phyloP scores from a whole-genome alignment of 2,329 filamentous ascomycete species.

The Talaromyces sp. region DNA sequence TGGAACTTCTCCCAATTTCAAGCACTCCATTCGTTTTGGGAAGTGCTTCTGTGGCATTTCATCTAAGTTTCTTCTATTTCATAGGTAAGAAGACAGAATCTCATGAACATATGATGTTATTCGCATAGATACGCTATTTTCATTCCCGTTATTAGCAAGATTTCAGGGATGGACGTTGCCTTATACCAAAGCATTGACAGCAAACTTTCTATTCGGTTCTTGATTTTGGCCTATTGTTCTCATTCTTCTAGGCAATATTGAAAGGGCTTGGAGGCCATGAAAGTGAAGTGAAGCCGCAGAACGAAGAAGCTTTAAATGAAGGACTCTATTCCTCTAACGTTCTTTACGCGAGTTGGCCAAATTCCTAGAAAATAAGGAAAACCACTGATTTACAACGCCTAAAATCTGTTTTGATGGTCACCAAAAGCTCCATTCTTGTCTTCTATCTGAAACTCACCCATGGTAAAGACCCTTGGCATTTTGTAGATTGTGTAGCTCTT shows the following conservation, averaged over 20 bases:
- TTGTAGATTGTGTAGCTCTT: conserved; percentile 73
- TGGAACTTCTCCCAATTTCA: too few species aligned
- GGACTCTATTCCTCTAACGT: background rate
- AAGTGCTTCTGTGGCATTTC: too few species aligned
- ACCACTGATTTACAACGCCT: conserved; percentile 4
- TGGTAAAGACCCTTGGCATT: conserved; percentile 70
- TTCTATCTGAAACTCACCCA: conserved; percentile 84
- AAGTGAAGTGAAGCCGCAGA: background rate
- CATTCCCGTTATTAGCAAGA: too few species aligned
- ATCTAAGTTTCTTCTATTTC: too few species aligned
- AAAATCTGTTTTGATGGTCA: conserved; percentile 90
- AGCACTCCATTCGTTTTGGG: too few species aligned
- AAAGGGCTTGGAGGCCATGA: background rate
- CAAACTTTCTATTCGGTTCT: background rate
- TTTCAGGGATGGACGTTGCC: too few species aligned
- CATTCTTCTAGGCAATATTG: background rate
- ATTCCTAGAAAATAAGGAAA: conserved; percentile 4
- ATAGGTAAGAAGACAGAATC: too few species aligned
- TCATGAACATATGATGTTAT: too few species aligned
- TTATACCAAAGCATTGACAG: background rate
- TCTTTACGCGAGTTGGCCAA: conserved; percentile 44
- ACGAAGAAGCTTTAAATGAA: background rate
- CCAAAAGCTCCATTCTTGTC: conserved; percentile 83
- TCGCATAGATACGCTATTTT: too few species aligned
- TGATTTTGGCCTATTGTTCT: background rate